Conservation (phyloP, 805 yeast genomes). For the Yamadazyma nakazawae region DNA sequence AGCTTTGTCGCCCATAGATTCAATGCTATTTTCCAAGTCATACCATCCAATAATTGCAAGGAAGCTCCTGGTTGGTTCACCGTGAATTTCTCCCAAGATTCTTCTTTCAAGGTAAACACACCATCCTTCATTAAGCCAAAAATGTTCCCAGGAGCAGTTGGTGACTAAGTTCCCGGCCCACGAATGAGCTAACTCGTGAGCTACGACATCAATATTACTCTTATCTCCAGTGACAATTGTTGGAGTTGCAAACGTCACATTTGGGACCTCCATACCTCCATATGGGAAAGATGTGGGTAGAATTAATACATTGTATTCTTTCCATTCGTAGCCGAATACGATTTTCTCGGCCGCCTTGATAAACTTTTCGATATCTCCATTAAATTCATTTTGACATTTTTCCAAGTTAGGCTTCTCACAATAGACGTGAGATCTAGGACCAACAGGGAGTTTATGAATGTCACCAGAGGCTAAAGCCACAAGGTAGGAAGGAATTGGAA, state of each 20-base stretch:
- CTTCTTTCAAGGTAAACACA: slow-evolving; percentile 88
- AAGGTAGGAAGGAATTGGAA: slow-evolving; percentile 83
- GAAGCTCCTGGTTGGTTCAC: slow-evolving; percentile 74
- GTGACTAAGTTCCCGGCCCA: slow-evolving; percentile 93
- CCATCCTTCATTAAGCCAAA: slow-evolving; percentile 96
- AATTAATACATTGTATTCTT: slow-evolving; percentile 73
- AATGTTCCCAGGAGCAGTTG: slow-evolving; percentile 88
- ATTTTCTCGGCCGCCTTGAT: slow-evolving; percentile 72
- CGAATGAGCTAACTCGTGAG: slow-evolving; percentile 90
- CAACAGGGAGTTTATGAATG: slow-evolving; percentile 60
- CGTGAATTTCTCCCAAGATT: slow-evolving; percentile 74
- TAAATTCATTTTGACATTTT: slow-evolving; percentile 75
- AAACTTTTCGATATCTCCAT: slow-evolving; percentile 76
- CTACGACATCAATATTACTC: slow-evolving; percentile 83
- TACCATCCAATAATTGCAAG: slow-evolving; percentile 87
- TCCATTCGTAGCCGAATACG: slow-evolving; percentile 82
- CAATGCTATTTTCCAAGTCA: slow-evolving; percentile 65
- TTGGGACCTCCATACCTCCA: slow-evolving; percentile 96
- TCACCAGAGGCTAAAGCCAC: slow-evolving; percentile 86
- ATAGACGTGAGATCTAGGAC: slow-evolving; percentile 83
- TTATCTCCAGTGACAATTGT: slow-evolving; percentile 82
- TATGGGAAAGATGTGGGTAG: slow-evolving; percentile 78
- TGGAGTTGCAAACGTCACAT: slow-evolving; percentile 87
- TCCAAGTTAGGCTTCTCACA: slow-evolving; percentile 69
- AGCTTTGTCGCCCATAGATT: slow-evolving; percentile 56